These are phyloP conservation scores for slime mould (Dictyostelium discoideum) DNA, from an alignment of 78 protist species.

Conservation along the genomic window DNA sequence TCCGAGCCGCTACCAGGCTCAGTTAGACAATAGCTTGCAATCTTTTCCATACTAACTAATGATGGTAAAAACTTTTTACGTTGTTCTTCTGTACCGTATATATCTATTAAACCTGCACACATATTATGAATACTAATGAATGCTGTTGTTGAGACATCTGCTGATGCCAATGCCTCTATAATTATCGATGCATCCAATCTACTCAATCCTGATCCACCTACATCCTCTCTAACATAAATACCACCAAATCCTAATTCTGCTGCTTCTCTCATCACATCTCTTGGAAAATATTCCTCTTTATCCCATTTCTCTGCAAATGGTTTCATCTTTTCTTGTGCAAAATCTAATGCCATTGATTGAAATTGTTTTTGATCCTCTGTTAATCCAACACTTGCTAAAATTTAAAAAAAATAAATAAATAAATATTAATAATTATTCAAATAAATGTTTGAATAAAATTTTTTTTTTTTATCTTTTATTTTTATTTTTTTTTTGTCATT, in stretches of 20 bases:
- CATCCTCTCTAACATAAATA: conserved; percentile 85
- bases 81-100: conserved; percentile 87
- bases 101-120: conserved; percentile 94
- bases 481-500: neutral
- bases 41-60: conserved; percentile 54
- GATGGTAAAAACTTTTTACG: conserved; percentile 82
- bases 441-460: neutral
- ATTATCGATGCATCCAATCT: conserved; percentile 90
- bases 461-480: neutral
- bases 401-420: neutral
- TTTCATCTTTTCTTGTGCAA: conserved; percentile 79
- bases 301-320: conserved; percentile 93
- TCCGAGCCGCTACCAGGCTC: conserved; percentile 95
- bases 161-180: conserved; percentile 89
- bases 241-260: conserved; percentile 94
- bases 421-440: neutral
- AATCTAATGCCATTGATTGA: conserved; percentile 64
- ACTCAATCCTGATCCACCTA: conserved; percentile 89
- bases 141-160: conserved; percentile 93
- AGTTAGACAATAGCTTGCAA: conserved; percentile 93
- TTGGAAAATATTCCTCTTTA: conserved; percentile 76
- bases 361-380: conserved; percentile 73
- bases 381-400: conserved; percentile 71
- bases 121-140: conserved; percentile 93
- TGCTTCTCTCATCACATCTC: conserved; percentile 82